These are phyloP conservation scores for Teratosphaeria zuluensis DNA, from an alignment of 2,329 filamentous ascomycete genomes.

Conservation along the genomic window DNA sequence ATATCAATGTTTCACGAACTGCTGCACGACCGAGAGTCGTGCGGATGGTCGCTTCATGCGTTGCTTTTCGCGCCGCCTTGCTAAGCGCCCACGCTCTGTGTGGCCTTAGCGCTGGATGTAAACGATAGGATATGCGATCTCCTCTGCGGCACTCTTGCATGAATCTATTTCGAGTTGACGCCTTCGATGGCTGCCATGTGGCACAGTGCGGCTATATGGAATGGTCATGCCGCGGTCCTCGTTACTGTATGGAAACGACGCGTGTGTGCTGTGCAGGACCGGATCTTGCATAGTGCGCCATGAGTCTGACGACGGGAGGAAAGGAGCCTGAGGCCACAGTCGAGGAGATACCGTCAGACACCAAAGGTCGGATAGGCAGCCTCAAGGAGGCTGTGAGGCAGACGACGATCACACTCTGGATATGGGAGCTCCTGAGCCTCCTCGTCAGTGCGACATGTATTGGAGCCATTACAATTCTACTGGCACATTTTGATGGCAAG, in stretches of 20 bases:
- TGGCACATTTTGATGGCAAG: conserved; percentile 7
- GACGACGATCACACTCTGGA: conserved; percentile 4
- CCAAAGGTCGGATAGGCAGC: not conserved
- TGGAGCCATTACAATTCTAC: conserved; percentile 5
- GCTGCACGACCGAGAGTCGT: not conserved
- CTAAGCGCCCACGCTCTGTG: not conserved
- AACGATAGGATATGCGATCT: not conserved
- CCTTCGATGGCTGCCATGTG: not conserved
- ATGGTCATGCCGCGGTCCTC: not conserved
- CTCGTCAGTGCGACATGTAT: conserved; percentile 5
- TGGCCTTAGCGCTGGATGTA: not conserved
- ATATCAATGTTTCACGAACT: not conserved
- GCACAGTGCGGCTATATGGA: not conserved
- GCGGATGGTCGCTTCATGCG: not conserved
- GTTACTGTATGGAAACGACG: not conserved
- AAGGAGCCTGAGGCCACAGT: not conserved
- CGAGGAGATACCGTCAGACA: not conserved
- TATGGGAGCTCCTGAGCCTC: conserved; percentile 12
- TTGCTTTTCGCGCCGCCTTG: not conserved
- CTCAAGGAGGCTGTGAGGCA: not conserved
- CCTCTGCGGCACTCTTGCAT: not conserved
- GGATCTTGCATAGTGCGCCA: not conserved
- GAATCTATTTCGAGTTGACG: not conserved
- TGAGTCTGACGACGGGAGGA: not conserved
- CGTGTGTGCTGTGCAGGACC: not conserved